Evolutionary conservation across 208 protist species (phyloP), one percentile per base, ranked within the genome.

Genomic region (Acanthamoeba castellanii): DNA sequence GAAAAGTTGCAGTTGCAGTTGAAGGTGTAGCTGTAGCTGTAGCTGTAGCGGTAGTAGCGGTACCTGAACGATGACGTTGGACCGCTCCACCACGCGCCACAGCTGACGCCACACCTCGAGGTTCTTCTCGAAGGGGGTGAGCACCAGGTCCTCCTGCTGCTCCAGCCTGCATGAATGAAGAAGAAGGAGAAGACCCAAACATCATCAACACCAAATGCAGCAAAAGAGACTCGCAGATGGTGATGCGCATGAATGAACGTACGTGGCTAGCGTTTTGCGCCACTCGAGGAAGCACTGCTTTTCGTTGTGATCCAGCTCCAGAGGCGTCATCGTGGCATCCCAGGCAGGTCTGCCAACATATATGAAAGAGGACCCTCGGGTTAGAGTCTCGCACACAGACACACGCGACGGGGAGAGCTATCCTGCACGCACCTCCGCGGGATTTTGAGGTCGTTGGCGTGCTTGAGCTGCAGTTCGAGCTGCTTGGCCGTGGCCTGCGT

Each of bases 71-170:
- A 97, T 76, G 16, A 96, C 25, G 57, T 97, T 78, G 14, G 97
- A 97, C 34, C 98, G 98, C 97, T 99, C 99, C 50, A 99, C 97
- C 57, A 99, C 99, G 37, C 99, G 98, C 99, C 99, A 99, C 55
- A 99, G 97, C 97, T 99, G 99, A 50, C 99, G 97, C 99, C 99
- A 99, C 32, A 99, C 98, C 96, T 99, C 99, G 14, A 99, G 78
- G 96, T 99, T 99, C 95, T 99, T 99, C 97, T 99, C 99, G 95
- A 99, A 99, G 37, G 99, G 99, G 45, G 99, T 99, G 90, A 99
- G 95, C 47, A 98, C 76, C 13, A 99, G 94, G 94, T 98, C 96
- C 90, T 99, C 97, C 68, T 99, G 95, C 95, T 99, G 98, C 95
- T 99, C 99, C 42, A 99, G 55, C 76, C 95, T 95, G 59, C 14